Evolutionary conservation across 2,329 filamentous ascomycete genomes (phyloP), one percentile per base, ranked within the genome.

Genomic region (Microdochium paspali): DNA sequence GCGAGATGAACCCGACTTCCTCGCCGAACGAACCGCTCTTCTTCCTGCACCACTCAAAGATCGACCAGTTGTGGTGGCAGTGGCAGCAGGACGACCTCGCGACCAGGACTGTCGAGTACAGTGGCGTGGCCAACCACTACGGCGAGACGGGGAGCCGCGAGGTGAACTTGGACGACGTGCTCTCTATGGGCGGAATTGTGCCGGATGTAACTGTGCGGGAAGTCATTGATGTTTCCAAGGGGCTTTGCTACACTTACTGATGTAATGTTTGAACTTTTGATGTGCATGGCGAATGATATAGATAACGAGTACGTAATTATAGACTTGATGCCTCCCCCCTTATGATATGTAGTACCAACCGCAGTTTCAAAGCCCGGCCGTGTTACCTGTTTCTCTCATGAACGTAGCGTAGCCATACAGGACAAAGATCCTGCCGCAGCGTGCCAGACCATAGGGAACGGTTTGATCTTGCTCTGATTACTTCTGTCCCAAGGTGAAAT

Each of bases 31-130:
- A 56, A 50, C 60, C 59, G 1, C 45, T 59, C 7, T 63, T 62
- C 47, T 62, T 61, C 50, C 52, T 63, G 20, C 61, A 63, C 47
- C 61, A 62, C 45, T 45, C 51, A 3, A 55, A 62, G 47, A 47
- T 63, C 2, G 60, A 63, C 46, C 52, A 56, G 15, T 20, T 63
- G 21, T 63, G 60, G 61, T 57, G 51, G 44, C 35, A 45, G 15
- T 63, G 61, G 60, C 60, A 63, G 50, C 52, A 51, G 12, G 13
- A 10, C 10, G 23, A 24, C 23, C 21, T 13, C 7, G 6, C 3
- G 3, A 40, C 15, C n/a, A 3, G 35, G 5, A 5, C 9, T 18
- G 18, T 5, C 5, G 35, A 20, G 12, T 40, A 40, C 18, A 40
- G 18, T 21, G 35, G 35, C 18, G 5, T 4, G 4, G 35, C 12